Percentiles rank a stretch among this genome's conserved stretches.
Evolutionary conservation across 2,329 filamentous ascomycete species (phyloP).

Genomic region (Arthrocladium fulminans): DNA sequence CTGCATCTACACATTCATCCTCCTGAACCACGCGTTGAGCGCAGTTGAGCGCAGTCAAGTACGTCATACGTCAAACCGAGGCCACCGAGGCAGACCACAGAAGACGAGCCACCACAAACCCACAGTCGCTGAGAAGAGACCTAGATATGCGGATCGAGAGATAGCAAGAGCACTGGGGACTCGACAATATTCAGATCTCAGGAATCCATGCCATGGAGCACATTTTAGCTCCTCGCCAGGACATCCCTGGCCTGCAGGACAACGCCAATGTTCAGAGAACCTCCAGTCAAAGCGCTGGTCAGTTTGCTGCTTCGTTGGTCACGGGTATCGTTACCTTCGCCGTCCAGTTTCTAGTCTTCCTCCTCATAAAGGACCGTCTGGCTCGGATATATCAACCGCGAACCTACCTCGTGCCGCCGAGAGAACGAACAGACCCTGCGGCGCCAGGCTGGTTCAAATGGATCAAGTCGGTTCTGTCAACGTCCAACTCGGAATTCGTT

Average conservation of each 20-base stretch:
- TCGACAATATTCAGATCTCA: background rate
- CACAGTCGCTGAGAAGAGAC: no score
- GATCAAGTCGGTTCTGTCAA: constrained; percentile 54
- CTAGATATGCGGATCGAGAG: no score
- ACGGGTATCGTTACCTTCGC: constrained; percentile 56
- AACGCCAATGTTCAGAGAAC: constrained; percentile 1
- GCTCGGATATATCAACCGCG: constrained; percentile 78
- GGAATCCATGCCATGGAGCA: background rate
- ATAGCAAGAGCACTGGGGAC: background rate
- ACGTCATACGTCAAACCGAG: background rate
- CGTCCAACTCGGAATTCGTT: constrained; percentile 73
- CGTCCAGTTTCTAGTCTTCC: constrained; percentile 58
- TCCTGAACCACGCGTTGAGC: background rate
- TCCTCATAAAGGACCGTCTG: constrained; percentile 67
- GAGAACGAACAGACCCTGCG: constrained; percentile 70
- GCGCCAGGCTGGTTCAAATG: constrained; percentile 49
- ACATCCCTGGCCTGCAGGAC: background rate
- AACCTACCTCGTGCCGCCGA: constrained; percentile 77
- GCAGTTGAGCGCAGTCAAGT: background rate
- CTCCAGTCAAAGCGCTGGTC: constrained; percentile 20
- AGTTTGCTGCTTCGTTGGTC: constrained; percentile 58
- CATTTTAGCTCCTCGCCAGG: background rate
- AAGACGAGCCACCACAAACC: background rate
- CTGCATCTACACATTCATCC: background rate
- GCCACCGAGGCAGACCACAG: background rate